A percentile compares a stretch with the other conserved stretches of the same genome.
Evolutionary conservation across 2,329 filamentous ascomycete genomes (phyloP).

Genomic region (Verticillium nubilum): DNA sequence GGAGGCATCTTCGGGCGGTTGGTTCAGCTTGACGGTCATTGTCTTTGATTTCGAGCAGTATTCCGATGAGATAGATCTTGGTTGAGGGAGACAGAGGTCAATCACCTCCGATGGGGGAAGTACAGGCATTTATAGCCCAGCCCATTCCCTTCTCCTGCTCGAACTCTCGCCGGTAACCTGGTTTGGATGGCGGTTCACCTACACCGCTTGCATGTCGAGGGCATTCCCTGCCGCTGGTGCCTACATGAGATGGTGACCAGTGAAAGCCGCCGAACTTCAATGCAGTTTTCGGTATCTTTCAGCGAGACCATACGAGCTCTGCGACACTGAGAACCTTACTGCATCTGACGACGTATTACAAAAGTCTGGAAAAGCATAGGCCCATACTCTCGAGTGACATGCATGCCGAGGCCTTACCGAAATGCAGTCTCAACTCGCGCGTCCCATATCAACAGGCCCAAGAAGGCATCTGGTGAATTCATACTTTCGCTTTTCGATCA

Average conservation of each 20-base stretch:
- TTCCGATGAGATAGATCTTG: neutral
- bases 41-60: neutral
- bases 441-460: neutral
- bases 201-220: neutral
- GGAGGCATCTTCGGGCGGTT: neutral
- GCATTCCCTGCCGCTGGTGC: neutral
- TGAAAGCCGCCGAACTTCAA: neutral
- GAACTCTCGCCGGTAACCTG: neutral
- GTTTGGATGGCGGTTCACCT: neutral
- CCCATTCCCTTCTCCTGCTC: conserved; percentile 6
- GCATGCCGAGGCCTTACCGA: neutral
- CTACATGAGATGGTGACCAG: neutral
- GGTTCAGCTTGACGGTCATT: neutral
- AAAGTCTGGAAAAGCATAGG: neutral
- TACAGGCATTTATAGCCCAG: neutral
- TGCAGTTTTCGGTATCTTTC: neutral
- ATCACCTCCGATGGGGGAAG: neutral
- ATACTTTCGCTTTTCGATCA: neutral
- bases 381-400: neutral
- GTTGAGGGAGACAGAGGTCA: neutral
- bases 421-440: neutral
- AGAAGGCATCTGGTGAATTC: neutral
- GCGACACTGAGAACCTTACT: neutral
- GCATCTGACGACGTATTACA: neutral
- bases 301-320: neutral